Evolutionary conservation across 306 rosid species (phyloP).

Genomic region (Glycine latifolia): DNA sequence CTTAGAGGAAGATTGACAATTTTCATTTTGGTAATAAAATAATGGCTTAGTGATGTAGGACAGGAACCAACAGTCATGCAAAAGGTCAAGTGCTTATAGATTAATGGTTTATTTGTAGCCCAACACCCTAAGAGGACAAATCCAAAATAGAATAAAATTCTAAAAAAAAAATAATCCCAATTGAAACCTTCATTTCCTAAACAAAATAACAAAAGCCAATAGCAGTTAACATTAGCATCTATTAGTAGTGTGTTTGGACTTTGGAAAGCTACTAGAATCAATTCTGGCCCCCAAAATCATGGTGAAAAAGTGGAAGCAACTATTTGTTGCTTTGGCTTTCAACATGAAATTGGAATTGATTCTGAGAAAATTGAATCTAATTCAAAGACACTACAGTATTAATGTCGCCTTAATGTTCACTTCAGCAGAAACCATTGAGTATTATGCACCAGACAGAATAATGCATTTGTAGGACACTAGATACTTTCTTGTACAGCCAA

Average conservation of each 20-base stretch:
- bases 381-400: background rate
- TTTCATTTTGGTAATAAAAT: background rate
- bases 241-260: too few species aligned
- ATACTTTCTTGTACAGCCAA: background rate
- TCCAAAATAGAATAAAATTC: background rate
- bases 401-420: background rate
- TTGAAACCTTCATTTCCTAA: background rate
- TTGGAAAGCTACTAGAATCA: too few species aligned
- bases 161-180: background rate
- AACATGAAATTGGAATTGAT: too few species aligned
- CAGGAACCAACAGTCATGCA: background rate
- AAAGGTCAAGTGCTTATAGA: background rate
- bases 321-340: too few species aligned
- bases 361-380: too few species aligned
- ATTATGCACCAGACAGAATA: background rate
- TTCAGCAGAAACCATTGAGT: background rate
- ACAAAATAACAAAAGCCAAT: too few species aligned
- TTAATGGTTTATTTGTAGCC: background rate
- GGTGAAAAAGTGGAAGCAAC: too few species aligned
- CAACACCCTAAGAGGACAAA: background rate
- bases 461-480: background rate
- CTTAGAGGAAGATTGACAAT: too few species aligned
- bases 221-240: background rate
- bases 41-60: background rate
- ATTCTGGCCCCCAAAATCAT: too few species aligned